These are phyloP conservation scores for Tremellales sp. DNA, from an alignment of 1,284 basidiomycete genomes.

Conservation along the genomic window DNA sequence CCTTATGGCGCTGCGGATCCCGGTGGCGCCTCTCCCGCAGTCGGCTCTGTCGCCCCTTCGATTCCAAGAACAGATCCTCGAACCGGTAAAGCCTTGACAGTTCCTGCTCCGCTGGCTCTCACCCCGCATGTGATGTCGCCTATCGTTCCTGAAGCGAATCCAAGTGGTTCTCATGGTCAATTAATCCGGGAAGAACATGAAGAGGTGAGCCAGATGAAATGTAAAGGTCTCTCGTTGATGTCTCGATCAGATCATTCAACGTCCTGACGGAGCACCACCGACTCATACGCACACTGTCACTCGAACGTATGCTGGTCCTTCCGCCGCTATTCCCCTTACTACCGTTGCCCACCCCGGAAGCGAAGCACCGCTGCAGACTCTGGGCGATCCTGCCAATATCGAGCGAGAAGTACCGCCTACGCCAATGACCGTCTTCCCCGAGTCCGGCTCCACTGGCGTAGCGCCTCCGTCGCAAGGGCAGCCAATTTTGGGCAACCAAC, in stretches of 20 bases:
- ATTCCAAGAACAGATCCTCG: constrained; percentile 30
- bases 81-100: constrained; percentile 32
- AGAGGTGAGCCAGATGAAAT: constrained; percentile 25
- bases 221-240: no score
- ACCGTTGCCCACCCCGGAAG: constrained; percentile 6
- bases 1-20: no score
- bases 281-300: constrained; percentile 31
- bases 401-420: no score
- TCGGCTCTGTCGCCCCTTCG: no score
- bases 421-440: neutral
- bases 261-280: constrained; percentile 28
- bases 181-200: constrained; percentile 36
- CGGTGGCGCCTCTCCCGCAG: no score
- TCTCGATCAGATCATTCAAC: constrained; percentile 28
- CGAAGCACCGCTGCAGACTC: no score
- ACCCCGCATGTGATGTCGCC: constrained; percentile 23
- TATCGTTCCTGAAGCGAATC: constrained; percentile 11
- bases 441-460: no score
- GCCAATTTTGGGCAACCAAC: no score
- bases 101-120: constrained; percentile 28
- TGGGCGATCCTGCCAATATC: neutral
- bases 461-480: no score
- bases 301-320: constrained; percentile 25
- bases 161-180: constrained; percentile 11
- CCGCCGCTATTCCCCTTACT: neutral